Evolutionary conservation across 495 filamentous ascomycete genomes (phyloP).

Genomic region (Neurospora discreta): DNA sequence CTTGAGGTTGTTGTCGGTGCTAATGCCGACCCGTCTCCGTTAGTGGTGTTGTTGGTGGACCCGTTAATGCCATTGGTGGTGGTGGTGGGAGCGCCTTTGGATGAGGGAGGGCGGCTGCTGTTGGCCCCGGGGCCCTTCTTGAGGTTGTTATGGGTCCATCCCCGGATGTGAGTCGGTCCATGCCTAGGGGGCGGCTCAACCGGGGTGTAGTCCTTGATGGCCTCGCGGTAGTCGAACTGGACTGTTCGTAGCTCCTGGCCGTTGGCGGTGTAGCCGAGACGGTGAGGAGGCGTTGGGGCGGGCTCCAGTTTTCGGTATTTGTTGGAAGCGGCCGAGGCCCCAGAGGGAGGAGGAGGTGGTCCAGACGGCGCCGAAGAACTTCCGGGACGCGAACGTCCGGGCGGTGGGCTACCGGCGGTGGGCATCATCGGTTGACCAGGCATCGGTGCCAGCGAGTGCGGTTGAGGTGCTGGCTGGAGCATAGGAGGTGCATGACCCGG

Average conservation of each 20-base stretch:
- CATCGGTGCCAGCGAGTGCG: background rate
- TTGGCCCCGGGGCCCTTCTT: constrained; percentile 10
- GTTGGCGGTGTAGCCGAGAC: constrained; percentile 25
- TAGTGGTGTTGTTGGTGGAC: background rate
- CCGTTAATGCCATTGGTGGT: background rate
- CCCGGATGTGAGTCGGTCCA: constrained; percentile 36
- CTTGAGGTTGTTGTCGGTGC: background rate
- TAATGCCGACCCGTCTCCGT: background rate
- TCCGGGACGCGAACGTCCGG: constrained; percentile 11
- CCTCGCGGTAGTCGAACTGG: constrained; percentile 36
- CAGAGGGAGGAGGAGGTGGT: constrained; percentile 6
- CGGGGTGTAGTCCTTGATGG: constrained; percentile 34
- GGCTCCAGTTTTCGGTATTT: constrained; percentile 40
- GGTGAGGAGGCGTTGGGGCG: constrained; percentile 35
- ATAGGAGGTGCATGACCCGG: background rate
- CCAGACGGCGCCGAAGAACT: constrained; percentile 20
- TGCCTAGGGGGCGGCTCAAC: constrained; percentile 32
- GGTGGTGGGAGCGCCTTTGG: constrained; percentile 4
- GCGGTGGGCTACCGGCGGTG: background rate
- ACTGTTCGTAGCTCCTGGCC: constrained; percentile 35
- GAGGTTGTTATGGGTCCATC: constrained; percentile 38
- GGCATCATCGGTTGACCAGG: background rate
- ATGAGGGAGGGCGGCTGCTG: background rate
- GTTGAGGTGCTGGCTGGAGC: constrained; percentile 7
- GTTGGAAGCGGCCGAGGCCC: constrained; percentile 1